Conservation (phyloP, 371 early-diverging fungal species). For the Syncephalastrum monosporum region DNA sequence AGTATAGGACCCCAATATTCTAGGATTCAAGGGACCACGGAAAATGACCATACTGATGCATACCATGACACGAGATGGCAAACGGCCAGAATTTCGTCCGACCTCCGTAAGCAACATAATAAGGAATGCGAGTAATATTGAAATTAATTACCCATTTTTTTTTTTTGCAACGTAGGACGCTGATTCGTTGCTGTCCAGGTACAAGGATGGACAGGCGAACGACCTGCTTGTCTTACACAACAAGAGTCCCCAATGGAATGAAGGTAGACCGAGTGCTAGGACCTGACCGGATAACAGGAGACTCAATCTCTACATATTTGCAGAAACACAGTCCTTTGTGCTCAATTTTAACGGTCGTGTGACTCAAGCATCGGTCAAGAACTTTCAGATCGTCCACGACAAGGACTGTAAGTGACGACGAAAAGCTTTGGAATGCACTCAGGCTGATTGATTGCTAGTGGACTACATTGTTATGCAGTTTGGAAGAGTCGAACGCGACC, state of each 20-base stretch:
- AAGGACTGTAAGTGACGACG: constrained; percentile 69
- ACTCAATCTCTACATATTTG: neutral
- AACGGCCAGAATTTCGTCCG: constrained; percentile 59
- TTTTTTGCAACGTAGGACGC: constrained; percentile 41
- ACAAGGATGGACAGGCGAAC: constrained; percentile 55
- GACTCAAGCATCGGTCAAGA: constrained; percentile 93
- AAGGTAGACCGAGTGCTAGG: constrained; percentile 45
- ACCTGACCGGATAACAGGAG: neutral
- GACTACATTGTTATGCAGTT: constrained; percentile 97
- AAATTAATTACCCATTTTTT: neutral
- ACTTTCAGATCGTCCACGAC: constrained; percentile 96
- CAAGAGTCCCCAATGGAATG: constrained; percentile 93
- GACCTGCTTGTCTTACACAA: constrained; percentile 79
- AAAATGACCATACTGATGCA: constrained; percentile 88
- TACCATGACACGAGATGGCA: constrained; percentile 67
- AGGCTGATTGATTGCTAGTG: constrained; percentile 43
- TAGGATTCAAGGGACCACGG: constrained; percentile 91
- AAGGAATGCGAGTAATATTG: constrained; percentile 1
- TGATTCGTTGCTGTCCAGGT: constrained; percentile 66
- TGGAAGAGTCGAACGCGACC: constrained; percentile 80
- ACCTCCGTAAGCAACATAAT: constrained; percentile 35
- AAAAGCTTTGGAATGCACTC: neutral
- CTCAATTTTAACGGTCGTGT: constrained; percentile 96
- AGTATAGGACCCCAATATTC: constrained; percentile 79
- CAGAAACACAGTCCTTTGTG: constrained; percentile 92